Evolutionary conservation across 768 basidiomycete genomes (phyloP).

Genomic region (Russula virescens): DNA sequence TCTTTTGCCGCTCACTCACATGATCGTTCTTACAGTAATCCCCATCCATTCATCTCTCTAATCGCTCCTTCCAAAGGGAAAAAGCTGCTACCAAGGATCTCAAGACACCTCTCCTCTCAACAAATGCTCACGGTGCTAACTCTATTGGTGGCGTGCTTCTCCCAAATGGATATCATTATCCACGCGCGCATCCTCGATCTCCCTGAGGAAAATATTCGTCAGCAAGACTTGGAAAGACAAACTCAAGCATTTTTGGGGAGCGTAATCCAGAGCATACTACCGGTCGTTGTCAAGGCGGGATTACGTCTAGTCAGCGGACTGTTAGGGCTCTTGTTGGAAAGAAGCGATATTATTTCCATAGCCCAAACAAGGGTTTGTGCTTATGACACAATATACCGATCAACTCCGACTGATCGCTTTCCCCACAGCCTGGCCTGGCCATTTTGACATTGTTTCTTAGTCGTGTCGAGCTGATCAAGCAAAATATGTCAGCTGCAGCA

Average conservation of each 20-base stretch:
- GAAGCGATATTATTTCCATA: conserved; percentile 66
- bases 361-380: conserved; percentile 72
- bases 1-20: not conserved
- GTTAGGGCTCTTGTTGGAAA: conserved; percentile 73
- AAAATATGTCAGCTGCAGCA: conserved; percentile 48
- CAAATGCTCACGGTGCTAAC: conserved; percentile 86
- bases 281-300: conserved; percentile 71
- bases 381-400: not conserved
- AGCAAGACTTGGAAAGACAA: conserved; percentile 74
- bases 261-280: conserved; percentile 81
- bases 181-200: conserved; percentile 69
- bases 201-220: conserved; percentile 53
- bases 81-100: conserved; percentile 80
- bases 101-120: conserved; percentile 71
- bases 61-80: conserved; percentile 89
- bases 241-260: conserved; percentile 84
- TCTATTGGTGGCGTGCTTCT: conserved; percentile 89
- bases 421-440: conserved; percentile 77
- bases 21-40: conserved; percentile 47
- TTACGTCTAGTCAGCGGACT: conserved; percentile 83
- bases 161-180: conserved; percentile 85
- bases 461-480: conserved; percentile 88
- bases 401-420: conserved; percentile 12
- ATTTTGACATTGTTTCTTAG: conserved; percentile 87
- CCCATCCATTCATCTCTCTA: conserved; percentile 95